Conservation (phyloP, 371 early-diverging fungal genomes). For the Caulochytrium protostelioides region DNA sequence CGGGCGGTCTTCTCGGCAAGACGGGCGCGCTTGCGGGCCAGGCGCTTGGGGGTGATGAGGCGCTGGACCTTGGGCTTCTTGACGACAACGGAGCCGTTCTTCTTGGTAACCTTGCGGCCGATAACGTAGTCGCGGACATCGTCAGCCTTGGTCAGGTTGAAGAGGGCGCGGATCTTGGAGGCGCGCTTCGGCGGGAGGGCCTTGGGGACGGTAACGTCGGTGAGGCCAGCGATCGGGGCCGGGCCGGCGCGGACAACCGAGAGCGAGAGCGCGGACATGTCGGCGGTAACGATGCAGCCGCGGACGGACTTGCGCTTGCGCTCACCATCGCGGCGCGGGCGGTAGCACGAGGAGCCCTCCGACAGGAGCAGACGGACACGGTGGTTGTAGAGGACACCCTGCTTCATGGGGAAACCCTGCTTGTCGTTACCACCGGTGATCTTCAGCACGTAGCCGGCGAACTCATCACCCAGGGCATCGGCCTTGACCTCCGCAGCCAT, state of each 20-base stretch:
- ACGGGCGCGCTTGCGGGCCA: slow-evolving; percentile 79
- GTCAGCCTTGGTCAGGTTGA: slow-evolving; percentile 75
- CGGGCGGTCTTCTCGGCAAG: slow-evolving; percentile 62
- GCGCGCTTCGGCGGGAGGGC: slow-evolving; percentile 97
- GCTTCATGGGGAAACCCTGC: slow-evolving; percentile 90
- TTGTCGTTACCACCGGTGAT: slow-evolving; percentile 99
- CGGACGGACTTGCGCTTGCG: slow-evolving; percentile 96
- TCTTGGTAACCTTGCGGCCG: slow-evolving; percentile 83
- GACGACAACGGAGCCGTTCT: slow-evolving; percentile 29
- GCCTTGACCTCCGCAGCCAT: slow-evolving; percentile 91
- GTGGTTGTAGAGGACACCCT: slow-evolving; percentile 78
- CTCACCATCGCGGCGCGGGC: slow-evolving; percentile 91
- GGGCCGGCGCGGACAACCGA: slow-evolving; percentile 90
- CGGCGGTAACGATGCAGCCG: slow-evolving; percentile 94
- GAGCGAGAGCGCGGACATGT: slow-evolving; percentile 83
- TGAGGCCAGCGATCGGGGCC: slow-evolving; percentile 84
- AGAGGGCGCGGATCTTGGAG: slow-evolving; percentile 89
- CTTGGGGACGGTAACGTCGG: slow-evolving; percentile 77
- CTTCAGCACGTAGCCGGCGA: slow-evolving; percentile 96
- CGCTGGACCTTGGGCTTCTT: slow-evolving; percentile 94
- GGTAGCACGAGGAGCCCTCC: slow-evolving; percentile 98
- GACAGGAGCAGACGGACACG: slow-evolving; percentile 85
- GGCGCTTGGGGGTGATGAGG: slow-evolving; percentile 78
- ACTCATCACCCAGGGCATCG: slow-evolving; percentile 90
- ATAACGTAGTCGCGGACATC: slow-evolving; percentile 96